Evolutionary conservation across 192 early-diverging fungal species (phyloP), one percentile per base, ranked within the genome.

Genomic region (Martensiomyces pterosporus): DNA sequence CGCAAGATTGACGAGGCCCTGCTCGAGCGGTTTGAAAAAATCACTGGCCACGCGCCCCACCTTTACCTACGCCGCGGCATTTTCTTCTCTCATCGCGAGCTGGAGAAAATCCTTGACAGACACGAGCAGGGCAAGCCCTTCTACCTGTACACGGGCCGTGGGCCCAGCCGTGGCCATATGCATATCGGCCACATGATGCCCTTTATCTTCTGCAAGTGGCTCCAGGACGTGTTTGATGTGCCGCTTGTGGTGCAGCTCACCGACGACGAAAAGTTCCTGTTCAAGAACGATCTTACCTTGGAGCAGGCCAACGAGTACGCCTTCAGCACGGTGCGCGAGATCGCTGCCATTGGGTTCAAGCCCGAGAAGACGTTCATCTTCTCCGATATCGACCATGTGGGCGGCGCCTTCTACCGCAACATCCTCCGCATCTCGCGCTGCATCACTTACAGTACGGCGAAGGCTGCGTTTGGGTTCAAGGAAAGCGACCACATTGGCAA

Each of bases 211-310:
- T 97, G 93, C 81, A 89, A 94, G 83, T 96, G 86, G 84, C 77
- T 98, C 37, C 96, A 98, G 64, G 96, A 98, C 22, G 82, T 89
- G 21, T 98, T 98, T 80, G 84, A 93, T 60, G 90, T 87, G 3
- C 92, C 94, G 21, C 59, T 97, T 21, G 96, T 98, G 5, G 87
- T 98, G 46, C 96, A 98, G 67, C 79, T 98, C 52, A 98, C 96
- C 8, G 95, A 98, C 64, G 95, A 98, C 63, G 95, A 98, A 78
- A 98, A 98, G 80, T 98, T 90, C 67, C 61, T 98, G 68, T 98
- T 97, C 82, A 94, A 93, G 66, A 64, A 81, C 18, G 86, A 86
- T 16, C 65, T 98, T 43, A 93, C 88, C 40, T 39, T 93, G 7
- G 94, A 93, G 22, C 79, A 93, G 24, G 81, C 80, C 15, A 72